Base-by-base conservation (phyloP, 345 rosid genomes). In the Aurinia saxatilis region DNA sequence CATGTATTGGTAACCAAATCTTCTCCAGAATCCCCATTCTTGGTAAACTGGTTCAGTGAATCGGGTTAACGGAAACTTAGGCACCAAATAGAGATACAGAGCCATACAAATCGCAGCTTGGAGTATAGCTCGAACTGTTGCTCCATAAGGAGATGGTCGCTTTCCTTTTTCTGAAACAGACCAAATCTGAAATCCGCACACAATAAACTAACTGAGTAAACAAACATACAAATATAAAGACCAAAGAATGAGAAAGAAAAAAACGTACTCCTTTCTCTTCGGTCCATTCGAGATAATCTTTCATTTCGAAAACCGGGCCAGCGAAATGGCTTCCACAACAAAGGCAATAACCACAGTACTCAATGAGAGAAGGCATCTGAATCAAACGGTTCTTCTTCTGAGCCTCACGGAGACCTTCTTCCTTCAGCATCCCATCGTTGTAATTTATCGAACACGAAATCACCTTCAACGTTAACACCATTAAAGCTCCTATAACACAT, bases 321-420 rank as follows among this genome's bases (percentile, higher is more conserved):
- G 95, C 97, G 67, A 92, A 90, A 74, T 92, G 99, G 65, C 88
- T 90, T 11, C 99, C 91, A 23, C 99, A 92, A 67, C 93, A 85
- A 46, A 92, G 91, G 56, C 99, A 93, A 73, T 81, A 87, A 65
- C 99, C 97, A 71, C 77, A 55, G 60, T 89, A 93, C 76, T 93
- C 99, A 49, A 82, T 67, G 59, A 93, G 61, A 40, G 99, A 84
- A 17, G 99, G 97, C 74, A 90, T 45, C 52, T 19, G 78, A 53
- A 75, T 65, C 79, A 87, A 76, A 50, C 90, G 78, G 52, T 85
- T 79, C 73, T 84, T 93, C 87, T 77, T 93, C 73, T 93, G 99
- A 64, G 95, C 55, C 50, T 87, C 95, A 46, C 87, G 81, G 5
- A 89, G 81, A 29, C 67, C 79, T 62, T 92, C 95, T 73, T 87